phyloP scores from a whole-genome alignment of 805 yeast genomes.

The Limtongia smithiae region DNA sequence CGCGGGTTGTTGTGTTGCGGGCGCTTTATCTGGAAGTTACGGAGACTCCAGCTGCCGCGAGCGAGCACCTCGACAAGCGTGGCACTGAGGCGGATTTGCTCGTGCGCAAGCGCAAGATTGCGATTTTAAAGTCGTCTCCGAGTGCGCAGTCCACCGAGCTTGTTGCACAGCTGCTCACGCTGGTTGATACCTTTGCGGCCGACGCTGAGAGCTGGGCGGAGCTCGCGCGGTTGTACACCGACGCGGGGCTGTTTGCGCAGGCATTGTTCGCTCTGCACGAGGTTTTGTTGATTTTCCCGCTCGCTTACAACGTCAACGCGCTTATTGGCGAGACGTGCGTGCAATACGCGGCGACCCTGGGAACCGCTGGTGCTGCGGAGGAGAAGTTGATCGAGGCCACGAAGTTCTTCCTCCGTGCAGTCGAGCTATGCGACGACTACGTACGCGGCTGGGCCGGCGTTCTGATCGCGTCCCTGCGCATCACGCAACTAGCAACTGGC shows the following conservation, averaged over 20 bases:
- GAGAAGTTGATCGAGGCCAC: constrained; percentile 33
- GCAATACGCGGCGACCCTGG: constrained; percentile 27
- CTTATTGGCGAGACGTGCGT: constrained; percentile 54
- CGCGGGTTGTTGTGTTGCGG: constrained; percentile 53
- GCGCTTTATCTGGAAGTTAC: constrained; percentile 57
- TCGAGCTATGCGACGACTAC: constrained; percentile 71
- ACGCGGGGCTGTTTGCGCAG: constrained; percentile 59
- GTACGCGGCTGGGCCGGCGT: constrained; percentile 74
- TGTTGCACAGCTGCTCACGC: constrained; percentile 52
- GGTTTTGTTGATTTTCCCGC: constrained; percentile 62
- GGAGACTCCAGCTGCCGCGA: constrained; percentile 42
- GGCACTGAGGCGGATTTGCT: neutral
- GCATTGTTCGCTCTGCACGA: constrained; percentile 70
- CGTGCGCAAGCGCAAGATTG: constrained; percentile 37
- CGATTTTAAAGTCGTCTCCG: constrained; percentile 33
- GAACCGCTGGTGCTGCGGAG: constrained; percentile 24
- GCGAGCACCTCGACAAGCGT: constrained; percentile 39
- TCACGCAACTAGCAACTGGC: too few relatives aligned
- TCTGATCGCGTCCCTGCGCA: constrained; percentile 39
- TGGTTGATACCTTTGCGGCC: constrained; percentile 62
- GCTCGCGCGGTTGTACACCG: constrained; percentile 60
- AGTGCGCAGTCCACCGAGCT: constrained; percentile 44
- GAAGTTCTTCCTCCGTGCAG: constrained; percentile 60
- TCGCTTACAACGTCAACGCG: constrained; percentile 63
- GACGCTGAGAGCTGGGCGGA: constrained; percentile 80